Conservation (phyloP, 164 flowering plant species). For the Platanus orientalis region DNA sequence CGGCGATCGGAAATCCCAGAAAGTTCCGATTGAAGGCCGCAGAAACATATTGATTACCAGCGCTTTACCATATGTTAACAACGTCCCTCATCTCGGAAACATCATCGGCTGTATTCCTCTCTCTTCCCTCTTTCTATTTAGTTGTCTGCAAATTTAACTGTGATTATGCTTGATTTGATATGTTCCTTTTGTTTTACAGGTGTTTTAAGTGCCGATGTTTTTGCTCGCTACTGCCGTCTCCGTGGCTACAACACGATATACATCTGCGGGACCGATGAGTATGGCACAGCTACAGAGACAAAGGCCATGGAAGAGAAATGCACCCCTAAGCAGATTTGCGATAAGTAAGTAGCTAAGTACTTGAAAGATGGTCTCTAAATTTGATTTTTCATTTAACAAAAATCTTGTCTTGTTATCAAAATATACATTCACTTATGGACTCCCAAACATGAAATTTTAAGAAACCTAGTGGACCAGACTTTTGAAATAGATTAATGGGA, state of each 20-base stretch:
- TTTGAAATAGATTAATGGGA: no score
- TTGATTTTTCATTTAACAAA: no score
- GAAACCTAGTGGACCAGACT: no score
- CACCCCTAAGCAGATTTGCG: constrained; percentile 64
- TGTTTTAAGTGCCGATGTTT: constrained; percentile 80
- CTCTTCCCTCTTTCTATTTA: no score
- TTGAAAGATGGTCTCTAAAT: no score
- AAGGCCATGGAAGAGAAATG: constrained; percentile 80
- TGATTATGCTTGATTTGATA: no score
- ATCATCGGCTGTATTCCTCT: constrained; percentile 55
- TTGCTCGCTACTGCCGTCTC: constrained; percentile 66
- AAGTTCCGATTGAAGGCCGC: constrained; percentile 53
- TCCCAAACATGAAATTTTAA: no score
- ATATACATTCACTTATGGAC: no score
- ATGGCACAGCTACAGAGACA: constrained; percentile 76
- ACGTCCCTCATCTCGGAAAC: constrained; percentile 81
- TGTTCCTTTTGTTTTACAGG: constrained; percentile 27
- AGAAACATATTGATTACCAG: constrained; percentile 69
- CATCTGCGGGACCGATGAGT: constrained; percentile 77
- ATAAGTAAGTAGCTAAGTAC: constrained; percentile 64
- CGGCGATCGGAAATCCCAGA: constrained; percentile 18
- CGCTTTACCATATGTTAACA: constrained; percentile 77
- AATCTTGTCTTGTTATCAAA: no score
- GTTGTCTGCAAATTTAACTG: no score
- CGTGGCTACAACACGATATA: constrained; percentile 59